These are phyloP conservation scores for Galerina sulciceps DNA, from an alignment of 768 basidiomycete species.

Conservation along the genomic window DNA sequence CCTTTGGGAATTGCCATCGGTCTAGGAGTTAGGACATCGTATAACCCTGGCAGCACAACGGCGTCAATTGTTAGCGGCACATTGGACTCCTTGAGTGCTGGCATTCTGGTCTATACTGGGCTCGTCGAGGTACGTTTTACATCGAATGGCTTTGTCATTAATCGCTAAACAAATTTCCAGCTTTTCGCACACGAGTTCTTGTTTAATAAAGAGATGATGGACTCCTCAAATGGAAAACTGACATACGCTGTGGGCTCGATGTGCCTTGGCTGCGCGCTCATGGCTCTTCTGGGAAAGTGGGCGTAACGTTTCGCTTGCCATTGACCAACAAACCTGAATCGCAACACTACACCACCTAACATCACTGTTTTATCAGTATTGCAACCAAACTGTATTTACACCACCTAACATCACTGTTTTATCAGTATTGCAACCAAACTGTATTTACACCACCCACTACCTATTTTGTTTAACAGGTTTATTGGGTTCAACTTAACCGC, in stretches of 20 bases:
- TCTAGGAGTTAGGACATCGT: conserved; percentile 72
- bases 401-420: no score
- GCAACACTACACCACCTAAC: no score
- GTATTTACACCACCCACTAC: no score
- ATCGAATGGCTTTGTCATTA: neutral
- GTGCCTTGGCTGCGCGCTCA: conserved; percentile 82
- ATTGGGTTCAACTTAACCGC: no score
- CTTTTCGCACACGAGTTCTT: conserved; percentile 94
- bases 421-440: no score
- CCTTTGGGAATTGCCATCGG: conserved; percentile 90
- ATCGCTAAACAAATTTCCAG: conserved; percentile 33
- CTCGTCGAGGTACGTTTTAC: conserved; percentile 69
- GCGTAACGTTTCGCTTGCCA: conserved; percentile 48
- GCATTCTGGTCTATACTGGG: conserved; percentile 88
- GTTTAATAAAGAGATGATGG: conserved; percentile 85
- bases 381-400: no score
- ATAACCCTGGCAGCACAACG: conserved; percentile 79
- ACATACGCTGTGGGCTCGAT: conserved; percentile 78
- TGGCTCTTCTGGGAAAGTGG: conserved; percentile 92
- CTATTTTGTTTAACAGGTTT: no score
- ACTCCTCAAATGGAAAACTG: conserved; percentile 66
- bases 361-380: no score
- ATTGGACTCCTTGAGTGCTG: conserved; percentile 83
- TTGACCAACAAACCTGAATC: no score
- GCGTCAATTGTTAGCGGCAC: conserved; percentile 85